These are phyloP conservation scores for Clathrospora elynae DNA, from an alignment of 2,329 filamentous ascomycete species.

Conservation along the genomic window DNA sequence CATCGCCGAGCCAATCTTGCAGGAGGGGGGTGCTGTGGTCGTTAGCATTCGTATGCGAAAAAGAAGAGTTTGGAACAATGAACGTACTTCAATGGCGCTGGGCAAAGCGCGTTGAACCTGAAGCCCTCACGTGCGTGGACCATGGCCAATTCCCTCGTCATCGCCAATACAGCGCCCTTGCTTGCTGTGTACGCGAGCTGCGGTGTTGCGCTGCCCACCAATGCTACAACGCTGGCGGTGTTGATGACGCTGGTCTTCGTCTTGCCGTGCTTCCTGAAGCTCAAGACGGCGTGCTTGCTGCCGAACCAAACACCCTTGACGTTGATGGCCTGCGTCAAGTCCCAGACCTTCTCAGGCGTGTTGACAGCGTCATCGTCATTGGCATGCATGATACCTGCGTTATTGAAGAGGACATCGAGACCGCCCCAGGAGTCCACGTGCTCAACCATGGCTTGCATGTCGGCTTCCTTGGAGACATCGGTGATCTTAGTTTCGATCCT, in stretches of 20 bases:
- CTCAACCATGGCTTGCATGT: conserved; percentile 76
- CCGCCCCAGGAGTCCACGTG: conserved; percentile 83
- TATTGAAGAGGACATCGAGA: conserved; percentile 93
- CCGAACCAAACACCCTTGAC: conserved; percentile 99
- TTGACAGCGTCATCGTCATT: conserved; percentile 69
- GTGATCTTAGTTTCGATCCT: conserved; percentile 68
- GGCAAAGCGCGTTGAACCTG: conserved; percentile 89
- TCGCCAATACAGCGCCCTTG: conserved; percentile 88
- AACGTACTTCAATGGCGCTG: conserved; percentile 78
- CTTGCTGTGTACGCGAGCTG: conserved; percentile 92
- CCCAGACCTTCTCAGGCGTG: conserved; percentile 91
- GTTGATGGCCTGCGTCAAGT: conserved; percentile 90
- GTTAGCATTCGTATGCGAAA: conserved; percentile 19
- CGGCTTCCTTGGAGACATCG: conserved; percentile 84
- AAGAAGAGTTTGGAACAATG: background rate
- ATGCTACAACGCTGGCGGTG: conserved; percentile 85
- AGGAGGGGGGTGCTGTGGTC: conserved; percentile 73
- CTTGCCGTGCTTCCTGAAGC: conserved; percentile 81
- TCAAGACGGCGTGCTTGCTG: conserved; percentile 85
- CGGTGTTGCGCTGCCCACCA: conserved; percentile 84
- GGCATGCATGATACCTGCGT: conserved; percentile 95
- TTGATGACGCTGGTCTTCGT: conserved; percentile 83
- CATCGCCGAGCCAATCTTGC: conserved; percentile 92
- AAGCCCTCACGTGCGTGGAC: conserved; percentile 88
- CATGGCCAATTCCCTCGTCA: conserved; percentile 89